Conservation (phyloP, 140 eudicot genomes). For the Cichorium intybus region DNA sequence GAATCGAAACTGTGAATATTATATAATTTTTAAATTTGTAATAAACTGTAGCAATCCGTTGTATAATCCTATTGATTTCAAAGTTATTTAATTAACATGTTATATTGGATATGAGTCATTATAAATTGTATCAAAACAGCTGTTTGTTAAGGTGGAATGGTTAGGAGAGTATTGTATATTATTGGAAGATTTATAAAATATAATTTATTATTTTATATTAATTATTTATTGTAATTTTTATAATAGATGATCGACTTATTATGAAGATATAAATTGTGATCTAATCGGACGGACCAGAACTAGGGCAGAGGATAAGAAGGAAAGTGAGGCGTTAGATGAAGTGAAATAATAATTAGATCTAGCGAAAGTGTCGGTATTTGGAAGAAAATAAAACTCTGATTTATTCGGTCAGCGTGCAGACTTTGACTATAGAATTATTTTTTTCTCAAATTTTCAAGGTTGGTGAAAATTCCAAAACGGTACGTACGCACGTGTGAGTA, state of each 20-base stretch:
- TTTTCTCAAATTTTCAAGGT: neutral
- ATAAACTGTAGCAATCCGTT: neutral
- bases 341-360: conserved; percentile 30
- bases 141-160: neutral
- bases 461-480: neutral
- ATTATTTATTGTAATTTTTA: neutral
- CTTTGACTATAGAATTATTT: conserved; percentile 7
- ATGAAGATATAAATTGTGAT: neutral
- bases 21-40: too few species aligned
- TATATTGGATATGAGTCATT: too few species aligned
- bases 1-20: neutral
- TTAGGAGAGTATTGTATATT: too few species aligned
- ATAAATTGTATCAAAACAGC: neutral
- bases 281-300: conserved; percentile 19
- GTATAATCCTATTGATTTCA: neutral
- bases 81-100: neutral
- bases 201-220: neutral
- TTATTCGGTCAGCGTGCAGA: conserved; percentile 24
- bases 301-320: neutral
- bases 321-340: conserved; percentile 16
- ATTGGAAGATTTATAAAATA: neutral
- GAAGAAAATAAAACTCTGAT: conserved; percentile 10
- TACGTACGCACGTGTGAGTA: conserved; percentile 3
- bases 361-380: conserved; percentile 30
- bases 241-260: conserved; percentile 12